Evolutionary conservation across 176 grass and related monocot species (phyloP).

Genomic region (Musa beccarii): DNA sequence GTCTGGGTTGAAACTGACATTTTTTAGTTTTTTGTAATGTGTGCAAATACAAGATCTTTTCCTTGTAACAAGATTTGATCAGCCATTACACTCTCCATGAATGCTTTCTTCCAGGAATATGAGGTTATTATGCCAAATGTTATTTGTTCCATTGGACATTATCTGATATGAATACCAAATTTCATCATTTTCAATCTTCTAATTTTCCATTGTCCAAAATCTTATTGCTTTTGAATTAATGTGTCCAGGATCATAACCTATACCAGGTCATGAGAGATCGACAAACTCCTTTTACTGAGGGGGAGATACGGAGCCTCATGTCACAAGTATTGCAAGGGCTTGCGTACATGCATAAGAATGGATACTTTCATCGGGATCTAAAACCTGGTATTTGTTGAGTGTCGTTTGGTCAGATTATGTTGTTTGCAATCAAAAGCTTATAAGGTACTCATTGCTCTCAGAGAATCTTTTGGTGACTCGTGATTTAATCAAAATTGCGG

Average conservation of each 20-base stretch:
- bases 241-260: constrained; percentile 55
- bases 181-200: no score
- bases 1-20: background rate
- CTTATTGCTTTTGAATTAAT: background rate
- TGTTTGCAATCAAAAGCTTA: constrained; percentile 13
- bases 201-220: background rate
- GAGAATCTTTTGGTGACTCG: constrained; percentile 74
- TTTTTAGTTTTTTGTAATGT: background rate
- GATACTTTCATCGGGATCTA: constrained; percentile 88
- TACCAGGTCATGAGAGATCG: constrained; percentile 77
- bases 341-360: constrained; percentile 85
- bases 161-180: no score
- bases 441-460: constrained; percentile 10
- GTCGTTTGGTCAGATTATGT: constrained; percentile 5
- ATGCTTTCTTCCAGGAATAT: background rate
- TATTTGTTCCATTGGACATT: background rate
- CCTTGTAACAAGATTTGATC: no score
- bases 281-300: constrained; percentile 43
- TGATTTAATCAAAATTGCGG: constrained; percentile 75
- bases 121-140: background rate
- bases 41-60: background rate
- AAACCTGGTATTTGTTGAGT: constrained; percentile 61
- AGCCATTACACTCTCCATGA: no score
- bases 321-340: constrained; percentile 78
- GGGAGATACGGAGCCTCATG: constrained; percentile 53